These are phyloP conservation scores for Apiospora kogelbergensis DNA, from an alignment of 2,329 filamentous ascomycete genomes.

Conservation along the genomic window DNA sequence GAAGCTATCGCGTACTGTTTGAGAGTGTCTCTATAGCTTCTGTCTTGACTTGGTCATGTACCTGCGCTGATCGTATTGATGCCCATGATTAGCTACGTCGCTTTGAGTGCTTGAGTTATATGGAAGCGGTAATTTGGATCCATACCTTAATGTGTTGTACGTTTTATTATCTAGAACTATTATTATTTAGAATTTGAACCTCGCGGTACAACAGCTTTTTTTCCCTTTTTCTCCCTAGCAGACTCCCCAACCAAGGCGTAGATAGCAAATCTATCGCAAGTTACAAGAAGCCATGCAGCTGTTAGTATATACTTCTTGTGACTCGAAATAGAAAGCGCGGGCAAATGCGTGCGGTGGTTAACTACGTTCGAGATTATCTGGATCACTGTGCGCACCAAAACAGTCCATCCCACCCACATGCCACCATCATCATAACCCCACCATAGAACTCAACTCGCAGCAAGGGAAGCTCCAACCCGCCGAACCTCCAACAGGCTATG, in stretches of 20 bases:
- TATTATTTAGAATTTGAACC: neutral
- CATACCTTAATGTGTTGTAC: neutral
- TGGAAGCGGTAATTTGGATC: neutral
- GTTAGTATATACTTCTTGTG: too few species aligned
- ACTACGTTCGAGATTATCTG: neutral
- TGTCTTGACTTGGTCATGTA: neutral
- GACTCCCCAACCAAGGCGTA: too few species aligned
- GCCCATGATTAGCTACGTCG: neutral
- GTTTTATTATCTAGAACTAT: neutral
- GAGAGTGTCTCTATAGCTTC: neutral
- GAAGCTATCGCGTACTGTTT: neutral
- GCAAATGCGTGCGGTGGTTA: neutral
- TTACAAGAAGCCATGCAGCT: neutral
- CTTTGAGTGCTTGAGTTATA: neutral
- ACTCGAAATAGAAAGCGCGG: neutral
- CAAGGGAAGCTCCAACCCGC: neutral
- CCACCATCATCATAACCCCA: conserved; percentile 11
- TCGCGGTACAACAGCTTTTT: neutral
- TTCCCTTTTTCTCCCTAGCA: too few species aligned
- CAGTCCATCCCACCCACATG: conserved; percentile 3
- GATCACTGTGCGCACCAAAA: neutral
- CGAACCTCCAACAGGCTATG: neutral
- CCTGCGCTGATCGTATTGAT: neutral
- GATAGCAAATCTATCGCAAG: too few species aligned
- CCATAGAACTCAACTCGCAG: neutral